These are phyloP conservation scores for Colletotrichum camelliae DNA, from an alignment of 2,329 filamentous ascomycete genomes.

Conservation along the genomic window DNA sequence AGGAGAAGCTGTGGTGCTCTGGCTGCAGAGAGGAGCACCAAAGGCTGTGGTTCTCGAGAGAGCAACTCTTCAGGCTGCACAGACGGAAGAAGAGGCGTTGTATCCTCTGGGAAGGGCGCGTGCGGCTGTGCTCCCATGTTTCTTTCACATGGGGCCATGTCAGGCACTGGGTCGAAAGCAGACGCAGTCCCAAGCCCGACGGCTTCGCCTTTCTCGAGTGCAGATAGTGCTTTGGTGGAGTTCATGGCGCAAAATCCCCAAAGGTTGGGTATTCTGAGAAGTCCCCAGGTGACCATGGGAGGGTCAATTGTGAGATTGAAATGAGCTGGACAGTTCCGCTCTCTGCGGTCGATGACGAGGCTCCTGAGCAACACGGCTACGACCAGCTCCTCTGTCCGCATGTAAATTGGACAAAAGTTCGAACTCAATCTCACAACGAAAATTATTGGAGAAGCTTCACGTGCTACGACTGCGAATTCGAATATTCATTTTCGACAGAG, in stretches of 20 bases:
- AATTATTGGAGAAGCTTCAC: no score
- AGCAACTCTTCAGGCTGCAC: background rate
- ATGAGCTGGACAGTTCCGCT: background rate
- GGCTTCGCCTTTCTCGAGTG: background rate
- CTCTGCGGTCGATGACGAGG: rapidly evolving
- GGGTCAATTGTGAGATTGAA: background rate
- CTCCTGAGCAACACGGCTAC: rapidly evolving
- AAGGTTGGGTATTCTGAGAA: background rate
- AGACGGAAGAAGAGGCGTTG: rapidly evolving
- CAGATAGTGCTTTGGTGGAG: rapidly evolving
- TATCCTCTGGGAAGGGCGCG: background rate
- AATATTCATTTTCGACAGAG: background rate
- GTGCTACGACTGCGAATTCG: no score
- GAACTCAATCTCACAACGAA: rapidly evolving
- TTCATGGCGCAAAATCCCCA: rapidly evolving
- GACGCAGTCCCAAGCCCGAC: background rate
- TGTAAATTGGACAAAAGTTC: background rate
- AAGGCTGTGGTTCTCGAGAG: background rate
- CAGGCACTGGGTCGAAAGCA: background rate
- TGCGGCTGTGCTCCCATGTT: background rate
- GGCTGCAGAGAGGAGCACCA: background rate
- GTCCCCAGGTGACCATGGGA: no score
- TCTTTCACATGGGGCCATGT: background rate
- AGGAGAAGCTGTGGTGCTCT: background rate
- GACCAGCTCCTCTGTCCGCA: background rate